Evolutionary conservation across 140 eudicot genomes (phyloP), one percentile per base, ranked within the genome.

Genomic region (Stevia rebaudiana): DNA sequence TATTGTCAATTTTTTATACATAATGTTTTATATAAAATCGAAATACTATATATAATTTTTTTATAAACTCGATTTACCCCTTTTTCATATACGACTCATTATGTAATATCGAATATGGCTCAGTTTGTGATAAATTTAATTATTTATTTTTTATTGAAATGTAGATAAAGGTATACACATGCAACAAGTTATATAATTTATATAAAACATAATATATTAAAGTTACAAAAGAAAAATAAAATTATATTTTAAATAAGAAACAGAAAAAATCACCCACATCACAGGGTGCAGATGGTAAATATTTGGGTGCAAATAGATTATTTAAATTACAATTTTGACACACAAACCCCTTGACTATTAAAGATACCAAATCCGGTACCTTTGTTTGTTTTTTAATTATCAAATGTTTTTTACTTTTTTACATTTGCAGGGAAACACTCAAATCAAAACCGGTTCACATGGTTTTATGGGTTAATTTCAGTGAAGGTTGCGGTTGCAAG

Each of bases 401-500:
- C 51, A n/a, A n/a, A 60, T 64, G 65, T 44, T 40, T 42, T 72
- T 64, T 42, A 49, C 33, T 64, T n/a, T n/a, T 35, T 21, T 33
- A 8, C 54, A 37, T 49, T 48, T 40, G 19, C 88, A 83, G 95
- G 84, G 85, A 83, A 83, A 71, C 72, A 1, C 76, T 75, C 64
- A 80, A 67, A 65, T 24, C 84, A 55, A 75, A 74, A 67, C 86
- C 89, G 35, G 54, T 86, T 44, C 74, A 77, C 69, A 70, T 83
- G 61, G 73, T 72, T 49, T 51, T 86, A 63, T 75, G 72, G 75
- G 58, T 86, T 58, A 77, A 80, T 51, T 80, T 80, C 44, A 69
- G 79, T 73, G 95, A 86, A 60, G 90, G 95, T 6, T 86, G 90
- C 63, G 89, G 77, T 46, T 82, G 84, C 24, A 74, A n/a, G 41